Evolutionary conservation across 495 filamentous ascomycete genomes (phyloP).

Genomic region (Penicillium paxilli): DNA sequence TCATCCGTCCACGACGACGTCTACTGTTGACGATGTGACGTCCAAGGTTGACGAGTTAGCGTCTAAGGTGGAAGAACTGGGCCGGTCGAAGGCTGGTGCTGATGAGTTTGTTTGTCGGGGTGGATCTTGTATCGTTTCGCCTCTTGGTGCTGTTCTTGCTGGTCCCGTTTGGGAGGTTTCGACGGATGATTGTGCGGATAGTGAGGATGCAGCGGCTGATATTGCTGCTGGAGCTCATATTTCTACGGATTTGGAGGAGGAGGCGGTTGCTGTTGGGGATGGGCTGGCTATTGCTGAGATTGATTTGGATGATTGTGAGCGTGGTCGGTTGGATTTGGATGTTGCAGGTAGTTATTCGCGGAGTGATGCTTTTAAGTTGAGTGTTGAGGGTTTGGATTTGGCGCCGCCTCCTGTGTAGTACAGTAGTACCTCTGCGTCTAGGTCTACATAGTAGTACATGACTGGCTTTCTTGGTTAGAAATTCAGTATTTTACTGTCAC

Average conservation of each 20-base stretch:
- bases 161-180: constrained; percentile 82
- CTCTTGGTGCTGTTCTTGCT: constrained; percentile 71
- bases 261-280: constrained; percentile 7
- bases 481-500: too few species aligned
- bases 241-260: neutral
- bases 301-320: constrained; percentile 64
- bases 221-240: neutral
- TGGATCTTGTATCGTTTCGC: constrained; percentile 79
- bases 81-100: neutral
- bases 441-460: too few species aligned
- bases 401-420: constrained; percentile 55
- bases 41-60: constrained; percentile 1
- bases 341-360: constrained; percentile 77
- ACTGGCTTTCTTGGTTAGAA: too few species aligned
- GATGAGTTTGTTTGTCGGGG: constrained; percentile 49
- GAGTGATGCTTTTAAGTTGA: constrained; percentile 78
- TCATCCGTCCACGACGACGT: neutral
- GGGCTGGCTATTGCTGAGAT: constrained; percentile 50
- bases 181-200: constrained; percentile 48
- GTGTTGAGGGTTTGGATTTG: constrained; percentile 73
- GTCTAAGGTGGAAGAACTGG: neutral
- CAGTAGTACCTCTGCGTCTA: neutral
- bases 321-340: constrained; percentile 65
- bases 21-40: neutral
- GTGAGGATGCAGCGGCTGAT: neutral